A percentile compares a stretch with the other conserved stretches of the same genome.
phyloP scores from a whole-genome alignment of 768 basidiomycete species.

The Podaxis sp. region DNA sequence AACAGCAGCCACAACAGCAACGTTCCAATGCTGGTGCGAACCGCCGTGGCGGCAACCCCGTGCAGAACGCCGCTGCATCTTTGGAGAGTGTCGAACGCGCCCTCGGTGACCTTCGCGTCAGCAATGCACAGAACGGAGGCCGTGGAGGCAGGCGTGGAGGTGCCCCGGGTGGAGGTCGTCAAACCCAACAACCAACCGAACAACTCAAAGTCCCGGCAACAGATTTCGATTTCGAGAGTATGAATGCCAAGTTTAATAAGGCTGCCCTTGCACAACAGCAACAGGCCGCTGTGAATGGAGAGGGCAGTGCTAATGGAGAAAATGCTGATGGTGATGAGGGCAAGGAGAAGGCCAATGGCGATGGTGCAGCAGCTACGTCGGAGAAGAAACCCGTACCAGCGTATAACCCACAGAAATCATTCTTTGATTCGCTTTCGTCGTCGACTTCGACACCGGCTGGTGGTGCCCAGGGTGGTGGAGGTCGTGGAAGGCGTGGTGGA shows the following conservation, averaged over 20 bases:
- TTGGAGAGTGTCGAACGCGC: conserved; percentile 65
- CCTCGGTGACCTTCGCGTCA: conserved; percentile 49
- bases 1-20: conserved; percentile 17
- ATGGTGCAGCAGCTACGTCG: conserved; percentile 22
- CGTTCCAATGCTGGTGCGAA: background rate
- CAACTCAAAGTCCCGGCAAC: conserved; percentile 68
- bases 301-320: conserved; percentile 26
- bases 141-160: conserved; percentile 29
- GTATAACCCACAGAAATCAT: conserved; percentile 76
- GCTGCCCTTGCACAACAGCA: conserved; percentile 38
- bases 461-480: conserved; percentile 21
- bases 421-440: conserved; percentile 72
- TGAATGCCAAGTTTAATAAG: conserved; percentile 84
- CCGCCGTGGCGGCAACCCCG: conserved; percentile 38
- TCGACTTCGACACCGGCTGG: conserved; percentile 24
- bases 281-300: conserved; percentile 22
- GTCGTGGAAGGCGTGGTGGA: conserved; percentile 38
- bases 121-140: conserved; percentile 23
- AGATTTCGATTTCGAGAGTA: conserved; percentile 80
- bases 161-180: conserved; percentile 19
- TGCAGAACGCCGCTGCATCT: conserved; percentile 73
- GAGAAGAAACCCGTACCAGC: conserved; percentile 41
- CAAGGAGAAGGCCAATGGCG: conserved; percentile 19
- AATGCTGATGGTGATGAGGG: conserved; percentile 24
- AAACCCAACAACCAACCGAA: conserved; percentile 21